phyloP scores from a whole-genome alignment of 805 yeast species.

The Lipomyces oligophaga region DNA sequence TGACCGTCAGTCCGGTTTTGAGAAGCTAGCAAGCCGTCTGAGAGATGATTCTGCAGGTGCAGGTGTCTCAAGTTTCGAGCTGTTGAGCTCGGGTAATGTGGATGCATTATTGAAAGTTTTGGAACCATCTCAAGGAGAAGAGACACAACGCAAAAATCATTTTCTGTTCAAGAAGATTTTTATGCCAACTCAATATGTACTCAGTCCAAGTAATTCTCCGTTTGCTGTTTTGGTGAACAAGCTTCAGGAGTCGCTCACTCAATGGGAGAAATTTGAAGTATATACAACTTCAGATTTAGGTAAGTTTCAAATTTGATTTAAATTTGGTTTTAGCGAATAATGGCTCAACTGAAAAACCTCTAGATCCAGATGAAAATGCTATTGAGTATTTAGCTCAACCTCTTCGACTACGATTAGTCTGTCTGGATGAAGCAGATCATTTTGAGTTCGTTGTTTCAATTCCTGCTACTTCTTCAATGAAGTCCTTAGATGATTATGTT shows the following conservation, averaged over 20 bases:
- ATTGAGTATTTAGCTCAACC: slow-evolving; percentile 57
- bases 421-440: slow-evolving; percentile 36
- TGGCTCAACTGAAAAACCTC: slow-evolving; percentile 7
- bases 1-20: no score
- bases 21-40: slow-evolving; percentile 35
- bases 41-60: slow-evolving; percentile 15
- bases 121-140: no score
- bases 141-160: no score
- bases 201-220: slow-evolving; percentile 32
- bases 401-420: slow-evolving; percentile 53
- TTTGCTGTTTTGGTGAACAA: slow-evolving; percentile 50
- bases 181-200: slow-evolving; percentile 33
- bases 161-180: no score
- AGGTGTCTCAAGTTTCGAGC: slow-evolving; percentile 66
- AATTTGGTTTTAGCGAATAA: background rate
- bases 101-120: slow-evolving; percentile 39
- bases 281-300: slow-evolving; percentile 44
- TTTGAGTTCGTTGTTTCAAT: slow-evolving; percentile 40
- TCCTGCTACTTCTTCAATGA: slow-evolving; percentile 54
- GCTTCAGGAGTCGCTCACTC: slow-evolving; percentile 67
- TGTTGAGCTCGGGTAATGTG: slow-evolving; percentile 64
- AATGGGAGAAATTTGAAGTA: slow-evolving; percentile 71
- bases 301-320: background rate
- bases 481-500: slow-evolving; percentile 45
- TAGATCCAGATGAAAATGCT: slow-evolving; percentile 22